phyloP scores from a whole-genome alignment of 2,329 filamentous ascomycete genomes.

The Hymenoscyphus repandus region DNA sequence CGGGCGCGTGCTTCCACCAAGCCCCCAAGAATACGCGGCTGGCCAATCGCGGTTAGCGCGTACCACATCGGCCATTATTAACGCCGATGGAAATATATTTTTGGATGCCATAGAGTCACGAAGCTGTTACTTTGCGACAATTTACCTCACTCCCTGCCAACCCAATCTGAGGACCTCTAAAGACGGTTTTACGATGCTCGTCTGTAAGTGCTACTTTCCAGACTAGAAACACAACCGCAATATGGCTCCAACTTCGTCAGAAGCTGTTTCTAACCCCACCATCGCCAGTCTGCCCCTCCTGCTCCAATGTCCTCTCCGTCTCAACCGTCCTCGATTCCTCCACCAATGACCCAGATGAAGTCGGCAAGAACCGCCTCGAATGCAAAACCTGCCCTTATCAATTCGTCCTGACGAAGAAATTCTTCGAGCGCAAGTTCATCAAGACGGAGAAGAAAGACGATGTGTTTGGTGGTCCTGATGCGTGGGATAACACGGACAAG shows the following conservation, averaged over 20 bases:
- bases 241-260: background rate
- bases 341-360: slow-evolving; percentile 31
- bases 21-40: background rate
- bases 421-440: slow-evolving; percentile 71
- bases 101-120: slow-evolving; percentile 2
- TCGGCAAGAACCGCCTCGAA: slow-evolving; percentile 77
- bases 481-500: slow-evolving; percentile 90
- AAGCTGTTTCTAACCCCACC: slow-evolving; percentile 11
- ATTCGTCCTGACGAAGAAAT: slow-evolving; percentile 73
- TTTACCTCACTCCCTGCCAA: background rate
- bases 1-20: slow-evolving; percentile 4
- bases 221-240: background rate
- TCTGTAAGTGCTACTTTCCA: slow-evolving; percentile 46
- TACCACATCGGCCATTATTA: slow-evolving; percentile 4
- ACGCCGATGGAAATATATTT: slow-evolving; percentile 11
- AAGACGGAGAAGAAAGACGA: slow-evolving; percentile 84
- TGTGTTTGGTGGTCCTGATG: slow-evolving; percentile 80
- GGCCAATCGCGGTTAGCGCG: slow-evolving; percentile 4
- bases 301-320: slow-evolving; percentile 79
- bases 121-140: background rate
- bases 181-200: slow-evolving; percentile 47
- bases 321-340: slow-evolving; percentile 33
- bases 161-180: background rate
- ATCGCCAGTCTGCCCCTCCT: slow-evolving; percentile 69
- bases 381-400: slow-evolving; percentile 95